Evolutionary conservation across 2,329 filamentous ascomycete species (phyloP).

Genomic region (Dactylella cylindrospora): DNA sequence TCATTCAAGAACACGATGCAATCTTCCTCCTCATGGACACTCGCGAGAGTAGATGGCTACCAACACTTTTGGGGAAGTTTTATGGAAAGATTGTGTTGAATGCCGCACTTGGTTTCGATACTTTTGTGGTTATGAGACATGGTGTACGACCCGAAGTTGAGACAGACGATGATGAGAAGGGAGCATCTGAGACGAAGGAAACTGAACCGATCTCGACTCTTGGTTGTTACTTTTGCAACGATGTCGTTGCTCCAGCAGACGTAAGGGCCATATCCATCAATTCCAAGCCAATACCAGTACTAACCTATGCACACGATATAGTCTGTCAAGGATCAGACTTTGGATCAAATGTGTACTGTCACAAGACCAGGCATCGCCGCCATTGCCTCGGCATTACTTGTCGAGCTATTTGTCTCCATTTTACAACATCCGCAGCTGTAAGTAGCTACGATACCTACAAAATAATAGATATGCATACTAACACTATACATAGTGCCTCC

Average conservation of each 20-base stretch:
- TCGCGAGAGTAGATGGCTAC: conserved; percentile 89
- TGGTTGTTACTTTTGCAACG: conserved; percentile 98
- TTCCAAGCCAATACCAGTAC: not conserved
- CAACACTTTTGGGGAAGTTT: conserved; percentile 93
- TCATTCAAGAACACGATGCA: conserved; percentile 83
- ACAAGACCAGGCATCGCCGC: conserved; percentile 89
- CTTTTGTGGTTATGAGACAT: conserved; percentile 95
- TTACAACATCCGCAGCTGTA: conserved; percentile 76
- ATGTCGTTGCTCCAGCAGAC: conserved; percentile 90
- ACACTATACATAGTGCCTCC: conserved; percentile 38
- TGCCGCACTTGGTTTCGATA: conserved; percentile 92
- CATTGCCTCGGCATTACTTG: conserved; percentile 85
- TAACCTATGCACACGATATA: conserved; percentile 52
- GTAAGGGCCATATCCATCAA: conserved; percentile 60
- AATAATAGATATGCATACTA: conserved; percentile 2
- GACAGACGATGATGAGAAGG: conserved; percentile 50
- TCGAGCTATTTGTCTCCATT: conserved; percentile 84
- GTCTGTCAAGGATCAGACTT: conserved; percentile 90
- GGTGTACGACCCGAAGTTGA: conserved; percentile 65
- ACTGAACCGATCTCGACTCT: conserved; percentile 62
- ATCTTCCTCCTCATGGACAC: conserved; percentile 98
- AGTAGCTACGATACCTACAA: not conserved
- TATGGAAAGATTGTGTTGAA: conserved; percentile 95
- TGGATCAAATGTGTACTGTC: conserved; percentile 97
- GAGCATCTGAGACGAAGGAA: conserved; percentile 22